Evolutionary conservation across 495 filamentous ascomycete genomes (phyloP), one percentile per base, ranked within the genome.

Genomic region (Ramalina peruviana): DNA sequence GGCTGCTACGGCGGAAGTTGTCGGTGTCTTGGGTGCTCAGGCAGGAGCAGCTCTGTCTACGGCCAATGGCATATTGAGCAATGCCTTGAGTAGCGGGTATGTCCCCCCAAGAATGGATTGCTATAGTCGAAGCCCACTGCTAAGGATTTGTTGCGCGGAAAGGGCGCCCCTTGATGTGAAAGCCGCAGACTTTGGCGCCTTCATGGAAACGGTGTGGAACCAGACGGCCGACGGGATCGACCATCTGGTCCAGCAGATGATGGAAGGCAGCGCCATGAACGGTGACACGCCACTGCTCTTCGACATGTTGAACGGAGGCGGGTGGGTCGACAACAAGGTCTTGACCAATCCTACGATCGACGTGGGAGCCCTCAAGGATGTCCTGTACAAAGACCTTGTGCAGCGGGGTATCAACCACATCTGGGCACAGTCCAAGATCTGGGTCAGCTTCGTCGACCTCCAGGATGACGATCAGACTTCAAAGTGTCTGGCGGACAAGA

Each of bases 341-440:
- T 36, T 51, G 15, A 30, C 39, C 16, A 43, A 36, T 16, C 16
- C 45, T 13, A 36, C n/a, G 17, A 25, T 25, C 23, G 23, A 25
- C 23, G 23, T 25, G 6, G 23, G 23, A 6, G 41, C 33, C 17
- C 17, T 51, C 10, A 25, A 27, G n/a, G 36, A 16, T 16, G 16
- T 13, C 17, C 10, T 52, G 30, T 23, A 27, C 12, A 46, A 33
- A 16, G 49, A 52, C 25, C 26, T 52, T 10, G 41, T 52, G 21
- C 46, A 21, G 15, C 20, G 49, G n/a, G 45, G 41, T 11, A 46
- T 52, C 42, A 36, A 52, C 45, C 16, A 20, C 11, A 12, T 52
- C 16, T 52, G 49, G 49, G 46, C 19, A 52, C 42, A 13, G 33
- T 19, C n/a, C 30, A 52, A 52, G 42, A 46, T 45, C 41, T 52